phyloP scores from a whole-genome alignment of 495 filamentous ascomycete genomes.

The Talaromyces liani region DNA sequence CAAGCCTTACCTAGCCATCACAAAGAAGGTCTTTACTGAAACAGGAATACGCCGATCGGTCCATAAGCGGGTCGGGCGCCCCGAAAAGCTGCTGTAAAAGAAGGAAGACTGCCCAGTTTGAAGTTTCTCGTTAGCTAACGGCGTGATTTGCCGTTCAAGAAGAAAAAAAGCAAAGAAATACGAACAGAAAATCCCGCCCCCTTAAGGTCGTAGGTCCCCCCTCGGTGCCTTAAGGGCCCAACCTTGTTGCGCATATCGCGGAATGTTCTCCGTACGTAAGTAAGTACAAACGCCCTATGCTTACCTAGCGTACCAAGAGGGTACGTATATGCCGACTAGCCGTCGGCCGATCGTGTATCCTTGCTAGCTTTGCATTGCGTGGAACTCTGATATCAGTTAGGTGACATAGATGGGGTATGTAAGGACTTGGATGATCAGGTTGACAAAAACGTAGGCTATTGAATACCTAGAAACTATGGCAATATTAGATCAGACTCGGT shows the following conservation, averaged over 20 bases:
- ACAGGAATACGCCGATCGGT: background rate
- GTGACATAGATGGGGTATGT: background rate
- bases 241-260: background rate
- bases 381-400: background rate
- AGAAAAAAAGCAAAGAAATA: background rate
- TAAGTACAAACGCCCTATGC: background rate
- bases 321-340: background rate
- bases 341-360: background rate
- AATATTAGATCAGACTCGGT: background rate
- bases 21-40: constrained; percentile 2
- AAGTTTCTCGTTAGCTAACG: background rate
- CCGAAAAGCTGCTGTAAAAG: background rate
- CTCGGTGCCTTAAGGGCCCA: background rate
- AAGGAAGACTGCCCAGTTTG: background rate
- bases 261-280: background rate
- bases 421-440: background rate
- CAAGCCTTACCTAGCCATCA: background rate
- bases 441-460: background rate
- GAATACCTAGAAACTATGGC: background rate
- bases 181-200: constrained; percentile 3
- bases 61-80: background rate
- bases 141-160: background rate
- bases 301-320: too few species aligned
- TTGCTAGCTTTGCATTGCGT: background rate
- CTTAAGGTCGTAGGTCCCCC: background rate